Base-by-base conservation (phyloP, 176 grass and related monocot species). In the Oryza rufipogon region DNA sequence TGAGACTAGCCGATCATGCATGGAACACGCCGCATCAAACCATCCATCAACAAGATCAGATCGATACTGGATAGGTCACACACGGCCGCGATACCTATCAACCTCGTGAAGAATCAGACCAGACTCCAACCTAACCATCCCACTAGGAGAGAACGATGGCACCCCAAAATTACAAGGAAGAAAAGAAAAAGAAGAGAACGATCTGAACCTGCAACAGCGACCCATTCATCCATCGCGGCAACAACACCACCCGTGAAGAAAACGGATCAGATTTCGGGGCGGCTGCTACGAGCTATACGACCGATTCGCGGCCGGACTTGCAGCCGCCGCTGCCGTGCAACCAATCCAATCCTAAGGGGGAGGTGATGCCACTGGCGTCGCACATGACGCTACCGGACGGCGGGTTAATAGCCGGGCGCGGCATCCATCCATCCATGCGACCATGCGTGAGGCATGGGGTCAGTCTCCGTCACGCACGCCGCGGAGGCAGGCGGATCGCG, bases 191-290 rank as follows among this genome's bases (percentile, higher is more conserved):
- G 17, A 58, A 20, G 52, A 58, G 58, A 63, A n/a, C 58, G 58
- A 63, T 22, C 58, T 63, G 17, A 63, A 63, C 58, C 1, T 63
- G 45, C 39, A 88, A 46, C 68, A 74, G 75, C 14, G 81, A 78
- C 74, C 3, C 11, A 9, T 14, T 33, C 10, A 25, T 23, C 8
- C 10, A 25, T 23, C 8, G 77, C 17, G 2, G 66, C 5, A 41
- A 41, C 5, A 41, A 41, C 5, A 39, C 16, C 23, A 14, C 42
- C 67, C 74, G 75, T 79, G 86, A 80, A 23, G 67, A 51, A 51
- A 45, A 23, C 67, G n/a, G 81, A 67, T 60, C 61, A 49, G 47
- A 61, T 36, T 60, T 9, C 6, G 9, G 58, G 13, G 16, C 4
- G 4, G 4, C 58, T 56, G 1, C 26, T 38, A 38, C 36, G 36